These are phyloP conservation scores for Ehretia macrophylla DNA, from an alignment of 257 asterid species.

Conservation along the genomic window DNA sequence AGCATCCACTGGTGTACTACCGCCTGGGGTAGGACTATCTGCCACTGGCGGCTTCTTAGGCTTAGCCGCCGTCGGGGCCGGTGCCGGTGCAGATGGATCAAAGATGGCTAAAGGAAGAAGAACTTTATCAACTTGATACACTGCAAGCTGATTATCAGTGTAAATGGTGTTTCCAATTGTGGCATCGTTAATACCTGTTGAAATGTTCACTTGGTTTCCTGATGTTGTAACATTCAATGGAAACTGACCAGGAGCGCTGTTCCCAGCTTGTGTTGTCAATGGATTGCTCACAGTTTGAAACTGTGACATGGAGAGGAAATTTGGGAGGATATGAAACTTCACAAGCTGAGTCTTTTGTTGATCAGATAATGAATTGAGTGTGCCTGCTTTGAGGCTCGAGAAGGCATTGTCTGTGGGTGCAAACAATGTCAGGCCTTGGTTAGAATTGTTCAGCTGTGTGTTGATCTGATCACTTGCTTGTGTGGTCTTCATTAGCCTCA, in stretches of 20 bases:
- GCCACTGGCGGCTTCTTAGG: conserved; percentile 34
- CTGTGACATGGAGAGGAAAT: conserved; percentile 48
- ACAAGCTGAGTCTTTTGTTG: conserved; percentile 61
- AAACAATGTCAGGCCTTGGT: conserved; percentile 68
- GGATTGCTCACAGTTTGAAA: conserved; percentile 92
- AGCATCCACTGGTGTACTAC: conserved; percentile 38
- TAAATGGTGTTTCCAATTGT: conserved; percentile 61
- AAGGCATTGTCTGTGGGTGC: conserved; percentile 83
- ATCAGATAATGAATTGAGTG: conserved; percentile 64
- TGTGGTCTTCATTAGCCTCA: conserved; percentile 57
- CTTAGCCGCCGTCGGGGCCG: conserved; percentile 32
- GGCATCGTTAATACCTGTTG: conserved; percentile 71
- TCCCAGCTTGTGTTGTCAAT: conserved; percentile 80
- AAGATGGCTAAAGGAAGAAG: conserved; percentile 73
- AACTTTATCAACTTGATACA: conserved; percentile 75
- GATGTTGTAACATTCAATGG: conserved; percentile 70
- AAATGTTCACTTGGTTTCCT: conserved; percentile 71
- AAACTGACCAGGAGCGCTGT: conserved; percentile 42
- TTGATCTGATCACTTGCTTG: conserved; percentile 69
- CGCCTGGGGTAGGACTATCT: conserved; percentile 41
- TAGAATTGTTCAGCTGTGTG: conserved; percentile 75
- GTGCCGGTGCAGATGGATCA: conserved; percentile 57
- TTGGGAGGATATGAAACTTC: conserved; percentile 70
- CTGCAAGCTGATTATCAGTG: conserved; percentile 66
- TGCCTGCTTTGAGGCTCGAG: conserved; percentile 53